These are phyloP conservation scores for Noccaea bulbosa DNA, from an alignment of 345 rosid species.

Conservation along the genomic window DNA sequence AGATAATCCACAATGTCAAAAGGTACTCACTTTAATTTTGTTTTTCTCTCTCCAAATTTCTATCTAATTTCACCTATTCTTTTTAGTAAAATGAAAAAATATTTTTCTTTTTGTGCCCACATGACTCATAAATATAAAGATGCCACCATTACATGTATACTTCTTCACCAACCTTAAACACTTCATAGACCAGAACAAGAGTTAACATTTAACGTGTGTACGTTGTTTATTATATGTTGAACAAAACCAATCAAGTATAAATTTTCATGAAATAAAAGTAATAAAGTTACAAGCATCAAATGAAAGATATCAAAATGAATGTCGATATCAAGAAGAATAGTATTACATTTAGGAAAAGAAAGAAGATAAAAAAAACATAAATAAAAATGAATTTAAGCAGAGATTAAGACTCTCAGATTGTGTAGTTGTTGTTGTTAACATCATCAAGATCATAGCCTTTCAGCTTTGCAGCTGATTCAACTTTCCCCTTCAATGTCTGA, in stretches of 20 bases:
- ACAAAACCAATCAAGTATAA: constrained; percentile 27
- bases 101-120: too few species aligned
- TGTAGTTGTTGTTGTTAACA: constrained; percentile 46
- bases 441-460: constrained; percentile 53
- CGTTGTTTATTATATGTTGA: neutral
- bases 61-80: too few species aligned
- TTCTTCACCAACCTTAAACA: neutral
- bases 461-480: constrained; percentile 56
- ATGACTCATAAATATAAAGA: too few species aligned
- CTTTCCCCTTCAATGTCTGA: constrained; percentile 57
- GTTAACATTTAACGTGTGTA: constrained; percentile 4
- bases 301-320: constrained; percentile 27
- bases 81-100: too few species aligned
- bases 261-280: constrained; percentile 36
- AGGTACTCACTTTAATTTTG: too few species aligned
- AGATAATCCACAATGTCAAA: too few species aligned
- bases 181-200: constrained; percentile 1
- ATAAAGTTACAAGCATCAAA: constrained; percentile 22
- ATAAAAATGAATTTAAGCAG: constrained; percentile 20
- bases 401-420: constrained; percentile 33
- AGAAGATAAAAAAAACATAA: neutral
- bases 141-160: too few species aligned
- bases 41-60: too few species aligned
- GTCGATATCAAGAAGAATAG: constrained; percentile 34
- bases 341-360: neutral